These are phyloP conservation scores for Curvularia spicifera DNA, from an alignment of 2,329 filamentous ascomycete genomes.

Conservation along the genomic window DNA sequence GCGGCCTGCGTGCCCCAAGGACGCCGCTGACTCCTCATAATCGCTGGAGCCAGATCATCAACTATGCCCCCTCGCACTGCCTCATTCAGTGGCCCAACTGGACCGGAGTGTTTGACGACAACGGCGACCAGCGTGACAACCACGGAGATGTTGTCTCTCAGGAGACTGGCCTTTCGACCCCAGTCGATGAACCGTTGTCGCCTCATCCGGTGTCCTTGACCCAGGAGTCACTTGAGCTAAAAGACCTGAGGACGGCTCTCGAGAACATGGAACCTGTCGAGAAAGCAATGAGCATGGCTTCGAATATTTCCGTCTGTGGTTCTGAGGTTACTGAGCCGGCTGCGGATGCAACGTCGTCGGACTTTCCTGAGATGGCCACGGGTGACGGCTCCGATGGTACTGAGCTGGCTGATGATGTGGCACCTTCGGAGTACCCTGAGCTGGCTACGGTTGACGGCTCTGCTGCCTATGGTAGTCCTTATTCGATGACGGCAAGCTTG, in stretches of 20 bases:
- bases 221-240: conserved; percentile 12
- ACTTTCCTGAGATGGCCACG: conserved; percentile 37
- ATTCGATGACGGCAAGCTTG: conserved; percentile 89
- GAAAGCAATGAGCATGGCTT: conserved; percentile 1
- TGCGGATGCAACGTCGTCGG: conserved; percentile 44
- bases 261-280: conserved; percentile 1
- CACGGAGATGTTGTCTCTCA: conserved; percentile 24
- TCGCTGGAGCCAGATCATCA: conserved; percentile 25
- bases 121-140: conserved; percentile 28
- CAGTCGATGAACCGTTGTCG: conserved; percentile 5
- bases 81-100: conserved; percentile 37
- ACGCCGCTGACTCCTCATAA: conserved; percentile 19
- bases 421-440: conserved; percentile 1
- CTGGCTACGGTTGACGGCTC: conserved; percentile 79
- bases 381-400: conserved; percentile 80
- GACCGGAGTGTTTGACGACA: conserved; percentile 32
- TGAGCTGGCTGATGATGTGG: conserved; percentile 45
- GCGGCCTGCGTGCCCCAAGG: conserved; percentile 36
- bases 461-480: conserved; percentile 89
- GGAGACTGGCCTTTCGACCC: conserved; percentile 20
- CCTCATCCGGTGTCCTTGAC: conserved; percentile 13
- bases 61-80: conserved; percentile 29
- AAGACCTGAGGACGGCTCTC: conserved; percentile 14
- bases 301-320: conserved; percentile 23
- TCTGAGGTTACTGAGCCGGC: conserved; percentile 17